Base-by-base conservation (phyloP, 2,329 filamentous ascomycete genomes). In the Daldinia sp. region DNA sequence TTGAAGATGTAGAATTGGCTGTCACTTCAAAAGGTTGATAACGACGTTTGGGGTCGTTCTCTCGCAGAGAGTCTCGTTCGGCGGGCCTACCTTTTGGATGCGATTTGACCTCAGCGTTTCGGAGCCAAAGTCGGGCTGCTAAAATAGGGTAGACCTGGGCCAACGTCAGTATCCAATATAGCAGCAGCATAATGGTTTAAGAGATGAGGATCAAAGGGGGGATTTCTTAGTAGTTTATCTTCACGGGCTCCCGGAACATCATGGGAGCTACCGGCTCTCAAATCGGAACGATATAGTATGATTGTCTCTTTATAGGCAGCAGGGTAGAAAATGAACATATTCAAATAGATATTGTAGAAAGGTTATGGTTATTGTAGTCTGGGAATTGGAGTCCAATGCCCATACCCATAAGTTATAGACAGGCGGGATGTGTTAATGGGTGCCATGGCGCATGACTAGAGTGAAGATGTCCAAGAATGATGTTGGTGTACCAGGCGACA, bases 1-100 rank as follows among this genome's bases (percentile, higher is more conserved):
- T 75, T 15, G 74, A 74, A 4, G 71, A 63, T 7, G 62, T 62
- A 15, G 74, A 65, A 25, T 70, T 74, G 10, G 75, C 78, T 49
- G 74, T 65, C 1, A 78, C 74, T 4, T 66, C 63, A 30, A 77
- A 72, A 19, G 65, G 57, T 43, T 69, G 63, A 35, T 73, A 71
- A 13, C 63, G 56, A 19, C 50, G 54, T 23, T 48, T 35, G 17
- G 56, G 63, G 50, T 67, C 63, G 37, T 58, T 59, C 63, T 69
- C 68, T 63, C 47, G 59, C n/a, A 48, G 56, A 43, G 43, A 19
- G 45, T 49, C 55, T 61, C 49, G 54, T 47, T 15, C 52, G 11
- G 41, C 23, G 39, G 49, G 41, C 54, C 41, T 39, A 11, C 43
- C 27, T 45, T 56, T 41, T 23, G 49, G 49, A 34, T 48, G 15